Percentiles rank a stretch among this genome's conserved stretches.
Conservation (phyloP, 75 land plant species). For the Sequoiadendron giganteum region DNA sequence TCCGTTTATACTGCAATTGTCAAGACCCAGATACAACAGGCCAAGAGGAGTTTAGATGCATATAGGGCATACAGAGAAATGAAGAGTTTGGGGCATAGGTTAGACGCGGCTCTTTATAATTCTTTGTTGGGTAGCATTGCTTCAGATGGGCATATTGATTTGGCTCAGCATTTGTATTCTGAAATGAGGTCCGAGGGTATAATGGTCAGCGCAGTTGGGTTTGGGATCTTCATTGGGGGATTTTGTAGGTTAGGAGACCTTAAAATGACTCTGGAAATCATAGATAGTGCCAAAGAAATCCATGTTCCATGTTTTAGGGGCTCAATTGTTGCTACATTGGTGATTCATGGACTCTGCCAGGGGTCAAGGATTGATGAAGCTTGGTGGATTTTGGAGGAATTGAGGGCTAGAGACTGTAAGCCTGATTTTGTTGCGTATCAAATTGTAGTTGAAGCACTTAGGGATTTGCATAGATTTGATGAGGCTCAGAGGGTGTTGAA, state of each 20-base stretch:
- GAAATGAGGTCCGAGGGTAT: conserved; percentile 36
- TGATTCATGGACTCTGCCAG: conserved; percentile 51
- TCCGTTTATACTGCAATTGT: conserved; percentile 19
- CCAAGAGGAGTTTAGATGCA: background rate
- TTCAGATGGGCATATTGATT: conserved; percentile 32
- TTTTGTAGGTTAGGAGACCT: conserved; percentile 23
- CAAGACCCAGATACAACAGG: conserved; percentile 12
- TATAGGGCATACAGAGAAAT: conserved; percentile 10
- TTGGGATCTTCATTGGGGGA: conserved; percentile 46
- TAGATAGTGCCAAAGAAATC: conserved; percentile 24
- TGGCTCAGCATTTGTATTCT: conserved; percentile 37
- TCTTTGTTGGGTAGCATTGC: conserved; percentile 47
- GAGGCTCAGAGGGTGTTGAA: conserved; percentile 43
- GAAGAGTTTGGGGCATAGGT: background rate
- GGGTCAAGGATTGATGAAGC: conserved; percentile 34
- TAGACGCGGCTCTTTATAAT: conserved; percentile 32
- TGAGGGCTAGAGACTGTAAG: conserved; percentile 52
- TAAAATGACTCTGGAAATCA: conserved; percentile 18
- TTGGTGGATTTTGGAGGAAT: conserved; percentile 41
- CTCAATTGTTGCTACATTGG: conserved; percentile 53
- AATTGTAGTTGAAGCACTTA: conserved; percentile 43
- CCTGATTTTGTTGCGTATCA: conserved; percentile 74
- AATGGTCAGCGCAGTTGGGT: conserved; percentile 31
- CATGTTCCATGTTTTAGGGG: conserved; percentile 30
- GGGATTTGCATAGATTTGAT: conserved; percentile 19